Percentiles rank a stretch among this genome's conserved stretches.
Evolutionary conservation across 768 basidiomycete species (phyloP).

Genomic region (Mycena latifolia): DNA sequence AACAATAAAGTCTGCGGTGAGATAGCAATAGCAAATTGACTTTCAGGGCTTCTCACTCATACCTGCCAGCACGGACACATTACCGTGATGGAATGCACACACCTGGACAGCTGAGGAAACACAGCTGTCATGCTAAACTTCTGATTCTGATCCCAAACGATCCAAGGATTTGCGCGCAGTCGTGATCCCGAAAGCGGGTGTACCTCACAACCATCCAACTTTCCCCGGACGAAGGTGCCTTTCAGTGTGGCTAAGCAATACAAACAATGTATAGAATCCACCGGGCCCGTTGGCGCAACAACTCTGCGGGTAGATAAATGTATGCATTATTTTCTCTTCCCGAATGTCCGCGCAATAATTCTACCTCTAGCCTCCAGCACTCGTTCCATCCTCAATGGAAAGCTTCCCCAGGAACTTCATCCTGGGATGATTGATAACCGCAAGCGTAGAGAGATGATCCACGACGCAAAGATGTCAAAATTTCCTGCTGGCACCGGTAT

Average conservation of each 20-base stretch:
- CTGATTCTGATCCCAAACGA: conserved; percentile 5
- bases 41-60: too few relatives aligned
- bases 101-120: too few relatives aligned
- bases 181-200: not conserved
- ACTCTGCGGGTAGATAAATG: conserved; percentile 8
- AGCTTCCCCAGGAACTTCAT: not conserved
- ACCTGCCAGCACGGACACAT: not conserved
- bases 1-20: conserved; percentile 2
- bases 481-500: not conserved
- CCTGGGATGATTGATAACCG: not conserved
- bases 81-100: not conserved
- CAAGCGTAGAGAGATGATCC: not conserved
- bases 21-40: not conserved
- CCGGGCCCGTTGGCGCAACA: not conserved
- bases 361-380: not conserved
- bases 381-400: not conserved
- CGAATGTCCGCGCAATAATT: too few relatives aligned
- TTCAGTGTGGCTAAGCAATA: not conserved
- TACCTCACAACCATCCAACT: conserved; percentile 2
- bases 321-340: too few relatives aligned
- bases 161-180: not conserved
- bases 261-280: not conserved
- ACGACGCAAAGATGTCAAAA: not conserved
- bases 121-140: not conserved
- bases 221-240: conserved; percentile 7